These are phyloP conservation scores for Astrocystis sublimbata DNA, from an alignment of 495 filamentous ascomycete genomes.

Conservation along the genomic window DNA sequence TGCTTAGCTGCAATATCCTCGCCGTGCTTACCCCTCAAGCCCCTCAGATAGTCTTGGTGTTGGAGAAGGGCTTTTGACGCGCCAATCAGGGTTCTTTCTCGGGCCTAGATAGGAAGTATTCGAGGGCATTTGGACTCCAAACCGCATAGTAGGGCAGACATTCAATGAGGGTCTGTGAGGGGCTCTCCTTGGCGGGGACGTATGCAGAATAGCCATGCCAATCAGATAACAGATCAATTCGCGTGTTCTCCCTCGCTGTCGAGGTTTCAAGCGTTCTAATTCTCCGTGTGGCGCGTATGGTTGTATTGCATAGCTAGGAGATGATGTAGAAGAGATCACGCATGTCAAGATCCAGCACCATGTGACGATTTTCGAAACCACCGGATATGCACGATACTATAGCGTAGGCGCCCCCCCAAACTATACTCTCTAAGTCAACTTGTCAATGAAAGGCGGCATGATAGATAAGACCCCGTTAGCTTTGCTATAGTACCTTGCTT, in stretches of 20 bases:
- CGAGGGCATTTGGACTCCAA: background rate
- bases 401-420: conserved; percentile 7
- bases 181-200: background rate
- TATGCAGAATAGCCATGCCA: conserved; percentile 13
- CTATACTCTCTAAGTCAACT: too few species aligned
- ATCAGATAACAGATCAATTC: conserved; percentile 3
- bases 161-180: background rate
- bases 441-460: background rate
- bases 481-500: too few species aligned
- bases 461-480: conserved; percentile 8
- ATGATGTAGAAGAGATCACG: background rate
- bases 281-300: conserved; percentile 6
- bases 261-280: background rate
- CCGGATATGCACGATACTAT: conserved; percentile 14
- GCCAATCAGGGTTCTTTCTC: conserved; percentile 2
- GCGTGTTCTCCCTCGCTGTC: background rate
- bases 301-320: background rate
- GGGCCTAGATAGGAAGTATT: conserved; percentile 13
- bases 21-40: conserved; percentile 13
- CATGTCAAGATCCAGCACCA: conserved; percentile 1
- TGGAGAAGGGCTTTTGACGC: conserved; percentile 11
- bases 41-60: background rate
- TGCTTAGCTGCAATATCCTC: background rate
- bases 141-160: background rate
- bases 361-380: conserved; percentile 15